Conservation (phyloP, 768 basidiomycete species). For the Russula sp. region DNA sequence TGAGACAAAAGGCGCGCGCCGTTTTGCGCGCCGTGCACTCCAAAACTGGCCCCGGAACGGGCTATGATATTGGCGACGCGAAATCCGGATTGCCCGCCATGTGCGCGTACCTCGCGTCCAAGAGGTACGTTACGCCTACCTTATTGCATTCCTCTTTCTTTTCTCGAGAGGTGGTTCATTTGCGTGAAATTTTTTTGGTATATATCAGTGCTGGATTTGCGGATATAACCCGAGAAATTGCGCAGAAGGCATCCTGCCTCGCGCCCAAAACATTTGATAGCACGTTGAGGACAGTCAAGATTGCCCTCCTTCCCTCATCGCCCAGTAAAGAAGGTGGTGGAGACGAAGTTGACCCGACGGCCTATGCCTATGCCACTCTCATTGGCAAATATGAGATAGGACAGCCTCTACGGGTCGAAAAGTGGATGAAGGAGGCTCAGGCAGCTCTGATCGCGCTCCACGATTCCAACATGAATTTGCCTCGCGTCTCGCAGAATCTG, state of each 20-base stretch:
- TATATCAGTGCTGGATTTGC: constrained; percentile 33
- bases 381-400: constrained; percentile 23
- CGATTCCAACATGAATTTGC: constrained; percentile 8
- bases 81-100: constrained; percentile 47
- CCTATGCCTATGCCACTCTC: constrained; percentile 21
- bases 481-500: constrained; percentile 4
- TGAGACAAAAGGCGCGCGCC: constrained; percentile 36
- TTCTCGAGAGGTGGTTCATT: background rate
- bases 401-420: constrained; percentile 18
- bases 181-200: no score
- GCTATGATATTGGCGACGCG: constrained; percentile 43
- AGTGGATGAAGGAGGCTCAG: constrained; percentile 27
- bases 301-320: constrained; percentile 25
- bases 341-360: constrained; percentile 37
- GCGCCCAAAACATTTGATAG: constrained; percentile 33
- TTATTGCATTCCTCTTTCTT: background rate
- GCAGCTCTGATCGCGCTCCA: constrained; percentile 15
- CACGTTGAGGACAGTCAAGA: constrained; percentile 33
- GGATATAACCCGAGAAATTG: constrained; percentile 35
- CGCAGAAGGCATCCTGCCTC: constrained; percentile 38
- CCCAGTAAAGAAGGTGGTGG: no score
- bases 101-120: constrained; percentile 51
- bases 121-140: constrained; percentile 39
- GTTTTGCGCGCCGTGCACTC: constrained; percentile 41
- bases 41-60: constrained; percentile 51